Base-by-base conservation (phyloP, 805 yeast genomes). In the Saccharomycopsis malanga region DNA sequence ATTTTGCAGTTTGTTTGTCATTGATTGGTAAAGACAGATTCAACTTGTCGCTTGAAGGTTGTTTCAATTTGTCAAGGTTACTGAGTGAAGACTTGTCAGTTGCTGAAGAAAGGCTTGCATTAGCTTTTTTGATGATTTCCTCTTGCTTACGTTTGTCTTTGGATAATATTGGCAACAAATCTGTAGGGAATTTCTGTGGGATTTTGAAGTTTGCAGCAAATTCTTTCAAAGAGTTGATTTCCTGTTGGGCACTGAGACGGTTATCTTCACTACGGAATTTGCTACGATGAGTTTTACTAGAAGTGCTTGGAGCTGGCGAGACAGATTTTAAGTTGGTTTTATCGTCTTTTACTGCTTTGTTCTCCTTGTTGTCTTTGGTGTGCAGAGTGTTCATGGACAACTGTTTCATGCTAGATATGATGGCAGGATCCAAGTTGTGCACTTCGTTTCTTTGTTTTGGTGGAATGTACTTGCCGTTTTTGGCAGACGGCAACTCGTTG, bases 121-220 rank as follows among this genome's bases (percentile, higher is more conserved):
- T 57, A 12, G 60, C 46, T 39, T 54, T 59, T 44, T 57, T 71
- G 56, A 71, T 59, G 30, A 78, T 77, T 58, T 79, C 83, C 48
- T 76, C 77, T 58, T 79, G 86, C 59, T 79, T 80, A n/a, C 59
- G 59, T 57, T 76, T 77, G 54, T 80, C 84, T 61, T 84, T 81
- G 7, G 89, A 67, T 27, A 83, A 65, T 17, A 83, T 81, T 5
- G 93, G 88, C 52, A 82, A 65, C 51, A 81, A 67, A 56, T 83
- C 88, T 17, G 70, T 63, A 5, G 94, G 91, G 53, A 69, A 64
- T 42, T 67, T 67, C 30, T 76, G 76, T 2, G 83, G 83, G 25
- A 88, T 76, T 63, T 86, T 86, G 64, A 87, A 85, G 55, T 77
- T 83, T 42, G 85, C 87, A 34, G 94, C 77, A 60, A 89, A 88